Conservation (phyloP, 2,329 filamentous ascomycete species). For the Diplodia intermedia region DNA sequence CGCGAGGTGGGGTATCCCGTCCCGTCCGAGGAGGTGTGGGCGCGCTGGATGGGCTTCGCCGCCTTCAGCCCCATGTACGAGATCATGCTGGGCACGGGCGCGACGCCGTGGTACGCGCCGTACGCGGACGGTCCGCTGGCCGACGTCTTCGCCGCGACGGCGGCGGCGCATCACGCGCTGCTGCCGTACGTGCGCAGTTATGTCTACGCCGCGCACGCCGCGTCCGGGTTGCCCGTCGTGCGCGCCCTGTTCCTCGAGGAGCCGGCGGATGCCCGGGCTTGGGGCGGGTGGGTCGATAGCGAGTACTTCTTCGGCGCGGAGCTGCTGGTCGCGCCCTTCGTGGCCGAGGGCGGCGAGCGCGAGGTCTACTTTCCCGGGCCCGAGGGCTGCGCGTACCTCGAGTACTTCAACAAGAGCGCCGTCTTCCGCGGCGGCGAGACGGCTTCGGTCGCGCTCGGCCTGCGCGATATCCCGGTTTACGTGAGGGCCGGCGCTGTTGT, state of each 20-base stretch:
- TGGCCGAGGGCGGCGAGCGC: constrained; percentile 39
- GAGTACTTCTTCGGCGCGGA: constrained; percentile 46
- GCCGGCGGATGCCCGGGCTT: constrained; percentile 39
- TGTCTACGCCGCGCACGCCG: constrained; percentile 39
- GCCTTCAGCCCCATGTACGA: constrained; percentile 48
- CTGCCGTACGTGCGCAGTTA: constrained; percentile 46
- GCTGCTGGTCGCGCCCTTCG: constrained; percentile 47
- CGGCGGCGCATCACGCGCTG: constrained; percentile 44
- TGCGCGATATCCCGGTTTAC: constrained; percentile 44
- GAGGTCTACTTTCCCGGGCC: constrained; percentile 45
- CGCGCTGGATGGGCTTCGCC: constrained; percentile 52
- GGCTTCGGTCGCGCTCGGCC: constrained; percentile 34
- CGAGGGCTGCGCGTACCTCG: constrained; percentile 40
- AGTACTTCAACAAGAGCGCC: constrained; percentile 44
- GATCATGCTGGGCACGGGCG: constrained; percentile 46
- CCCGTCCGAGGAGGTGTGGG: constrained; percentile 46
- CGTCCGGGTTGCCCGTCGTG: constrained; percentile 44
- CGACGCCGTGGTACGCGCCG: constrained; percentile 48
- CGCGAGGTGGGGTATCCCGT: constrained; percentile 35
- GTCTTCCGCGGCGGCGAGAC: constrained; percentile 40
- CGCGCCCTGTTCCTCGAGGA: constrained; percentile 47
- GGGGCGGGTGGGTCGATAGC: constrained; percentile 36
- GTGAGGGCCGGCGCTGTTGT: constrained; percentile 46
- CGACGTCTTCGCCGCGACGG: constrained; percentile 43
- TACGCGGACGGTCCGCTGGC: constrained; percentile 41